Evolutionary conservation across 2,329 filamentous ascomycete genomes (phyloP).

Genomic region (Sporothrix euskadiensis): DNA sequence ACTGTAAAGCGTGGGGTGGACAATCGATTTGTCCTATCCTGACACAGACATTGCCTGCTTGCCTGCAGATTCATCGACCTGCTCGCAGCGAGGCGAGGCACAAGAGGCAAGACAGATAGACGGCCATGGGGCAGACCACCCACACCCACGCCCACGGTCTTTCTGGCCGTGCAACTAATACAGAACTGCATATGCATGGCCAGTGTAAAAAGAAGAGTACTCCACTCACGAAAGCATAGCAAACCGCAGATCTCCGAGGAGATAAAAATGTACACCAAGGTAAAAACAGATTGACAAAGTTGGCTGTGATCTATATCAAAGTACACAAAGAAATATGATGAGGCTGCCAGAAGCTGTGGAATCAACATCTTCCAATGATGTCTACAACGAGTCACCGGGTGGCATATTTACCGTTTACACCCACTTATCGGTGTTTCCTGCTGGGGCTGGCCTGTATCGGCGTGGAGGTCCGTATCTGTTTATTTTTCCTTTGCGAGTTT

Average conservation of each 20-base stretch:
- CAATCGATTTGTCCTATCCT: neutral
- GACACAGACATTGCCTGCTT: neutral
- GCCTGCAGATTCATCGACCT: neutral
- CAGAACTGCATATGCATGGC: constrained; percentile 2
- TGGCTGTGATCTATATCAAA: neutral
- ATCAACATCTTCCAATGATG: too few species aligned
- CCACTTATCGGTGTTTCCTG: neutral
- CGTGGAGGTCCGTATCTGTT: neutral
- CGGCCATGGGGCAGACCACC: neutral
- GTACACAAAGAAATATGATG: neutral
- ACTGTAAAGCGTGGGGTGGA: neutral
- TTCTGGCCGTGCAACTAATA: neutral
- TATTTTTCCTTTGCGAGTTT: neutral
- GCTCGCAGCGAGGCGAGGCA: neutral
- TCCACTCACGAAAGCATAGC: neutral
- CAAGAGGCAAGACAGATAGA: neutral
- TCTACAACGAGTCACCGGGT: too few species aligned
- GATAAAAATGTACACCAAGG: too few species aligned
- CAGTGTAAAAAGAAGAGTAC: neutral
- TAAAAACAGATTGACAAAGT: too few species aligned
- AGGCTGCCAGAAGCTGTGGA: too few species aligned
- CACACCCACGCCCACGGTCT: neutral
- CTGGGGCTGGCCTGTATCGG: neutral
- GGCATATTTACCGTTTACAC: neutral
- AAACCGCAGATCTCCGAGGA: neutral